These are phyloP conservation scores for Aspergillus vadensis DNA, from an alignment of 2,329 filamentous ascomycete species.

Conservation along the genomic window DNA sequence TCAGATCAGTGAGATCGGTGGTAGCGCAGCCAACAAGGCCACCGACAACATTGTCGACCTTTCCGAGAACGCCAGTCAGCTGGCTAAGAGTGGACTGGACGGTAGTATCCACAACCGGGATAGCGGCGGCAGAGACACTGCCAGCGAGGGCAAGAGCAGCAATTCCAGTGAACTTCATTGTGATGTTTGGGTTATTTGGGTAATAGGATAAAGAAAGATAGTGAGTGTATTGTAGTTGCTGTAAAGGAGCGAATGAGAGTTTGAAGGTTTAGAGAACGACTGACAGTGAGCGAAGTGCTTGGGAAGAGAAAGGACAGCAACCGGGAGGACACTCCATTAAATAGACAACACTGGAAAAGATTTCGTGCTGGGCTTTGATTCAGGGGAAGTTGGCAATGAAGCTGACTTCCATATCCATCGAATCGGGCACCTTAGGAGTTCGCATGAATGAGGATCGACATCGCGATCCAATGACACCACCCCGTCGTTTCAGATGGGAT, in stretches of 20 bases:
- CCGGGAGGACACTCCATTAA: constrained; percentile 20
- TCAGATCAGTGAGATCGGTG: constrained; percentile 13
- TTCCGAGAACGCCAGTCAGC: constrained; percentile 19
- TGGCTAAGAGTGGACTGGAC: constrained; percentile 16
- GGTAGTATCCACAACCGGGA: constrained; percentile 23
- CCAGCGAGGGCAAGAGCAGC: constrained; percentile 34
- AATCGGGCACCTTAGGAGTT: not conserved
- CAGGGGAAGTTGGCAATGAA: constrained; percentile 16
- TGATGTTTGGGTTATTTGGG: constrained; percentile 17
- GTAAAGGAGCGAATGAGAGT: constrained; percentile 16
- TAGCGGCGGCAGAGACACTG: constrained; percentile 31
- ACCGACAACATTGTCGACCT: constrained; percentile 20
- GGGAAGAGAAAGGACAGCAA: constrained; percentile 11
- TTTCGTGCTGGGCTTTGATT: not conserved
- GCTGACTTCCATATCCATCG: not conserved
- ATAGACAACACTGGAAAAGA: constrained; percentile 21
- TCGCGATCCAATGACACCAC: not conserved
- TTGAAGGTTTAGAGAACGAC: constrained; percentile 24
- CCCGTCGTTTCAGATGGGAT: not conserved
- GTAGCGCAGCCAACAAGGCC: constrained; percentile 13
- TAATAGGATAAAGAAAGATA: constrained; percentile 15
- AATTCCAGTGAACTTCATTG: constrained; percentile 43
- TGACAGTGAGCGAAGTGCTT: constrained; percentile 22
- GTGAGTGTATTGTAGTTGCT: constrained; percentile 24
- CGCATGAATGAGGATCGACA: constrained; percentile 22